phyloP scores from a whole-genome alignment of 106 monocot genomes.

The Dactylorhiza incarnata region DNA sequence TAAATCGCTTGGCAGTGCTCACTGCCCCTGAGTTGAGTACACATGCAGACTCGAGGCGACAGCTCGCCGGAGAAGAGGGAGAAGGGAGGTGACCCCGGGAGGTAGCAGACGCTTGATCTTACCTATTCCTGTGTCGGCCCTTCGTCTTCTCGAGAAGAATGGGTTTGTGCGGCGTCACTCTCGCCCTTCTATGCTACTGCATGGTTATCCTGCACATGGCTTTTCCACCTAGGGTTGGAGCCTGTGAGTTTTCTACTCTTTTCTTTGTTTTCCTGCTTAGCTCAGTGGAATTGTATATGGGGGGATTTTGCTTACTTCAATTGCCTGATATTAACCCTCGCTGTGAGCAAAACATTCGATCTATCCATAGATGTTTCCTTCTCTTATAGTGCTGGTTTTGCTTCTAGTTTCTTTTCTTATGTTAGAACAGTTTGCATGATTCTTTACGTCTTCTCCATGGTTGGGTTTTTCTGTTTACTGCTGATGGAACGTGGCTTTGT shows the following conservation, averaged over 20 bases:
- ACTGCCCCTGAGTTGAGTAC: not conserved
- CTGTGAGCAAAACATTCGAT: not conserved
- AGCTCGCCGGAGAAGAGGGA: not conserved
- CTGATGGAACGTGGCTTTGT: not conserved
- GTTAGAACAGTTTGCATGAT: not conserved
- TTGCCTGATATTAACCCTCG: not conserved
- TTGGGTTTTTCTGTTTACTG: not conserved
- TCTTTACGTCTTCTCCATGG: not conserved
- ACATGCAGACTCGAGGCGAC: not conserved
- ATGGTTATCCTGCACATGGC: not conserved
- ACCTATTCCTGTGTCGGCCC: not conserved
- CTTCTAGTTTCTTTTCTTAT: not conserved
- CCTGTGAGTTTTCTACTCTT: conserved; percentile 1
- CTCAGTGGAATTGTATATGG: not conserved
- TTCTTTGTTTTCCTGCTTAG: not conserved
- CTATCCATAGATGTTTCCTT: not conserved
- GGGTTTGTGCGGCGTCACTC: not conserved
- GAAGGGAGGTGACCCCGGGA: not conserved
- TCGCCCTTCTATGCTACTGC: not conserved
- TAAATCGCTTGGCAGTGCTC: not conserved
- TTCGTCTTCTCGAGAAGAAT: not conserved
- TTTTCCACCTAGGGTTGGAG: not conserved
- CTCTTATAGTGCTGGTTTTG: not conserved
- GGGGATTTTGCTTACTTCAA: not conserved
- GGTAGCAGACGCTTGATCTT: not conserved